Base-by-base conservation (phyloP, 108 stramenopile species). In the Ochromonas danica region DNA sequence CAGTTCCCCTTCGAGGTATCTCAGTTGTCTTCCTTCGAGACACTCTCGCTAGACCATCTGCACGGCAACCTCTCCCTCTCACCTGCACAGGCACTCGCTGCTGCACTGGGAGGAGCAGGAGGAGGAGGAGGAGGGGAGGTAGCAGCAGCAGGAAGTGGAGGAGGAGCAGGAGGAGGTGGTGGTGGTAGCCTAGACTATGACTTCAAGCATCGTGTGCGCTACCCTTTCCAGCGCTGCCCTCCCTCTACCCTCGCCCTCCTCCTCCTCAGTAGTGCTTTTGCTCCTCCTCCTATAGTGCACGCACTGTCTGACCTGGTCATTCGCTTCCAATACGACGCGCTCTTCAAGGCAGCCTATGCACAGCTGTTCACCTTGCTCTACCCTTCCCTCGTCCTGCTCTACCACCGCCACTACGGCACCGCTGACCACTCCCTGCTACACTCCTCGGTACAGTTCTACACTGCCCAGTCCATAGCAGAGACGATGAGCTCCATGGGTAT, bases 101-200 rank as follows among this genome's bases (percentile, higher is more conserved):
- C 6, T 14, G 14, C 6, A 22, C 30, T 22, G 81, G n/a, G 71
- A 71, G 42, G 74, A 28, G 42, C 60, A 77, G 28, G 60, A n/a
- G 61, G 63, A 10, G 65, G 72, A 1, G 61, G 79, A 62, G 2
- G 71, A 33, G 51, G 72, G 14, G 62, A 28, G 14, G 61, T 10
- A 38, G 75, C 61, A 25, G 57, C n/a, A 10, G 28, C 28, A 70
- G 78, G 62, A 33, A n/a, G 78, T 78, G 14, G 78, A 40, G 77
- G 79, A 22, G 31, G 61, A 62, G 79, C 33, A 36, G 36, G 77
- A 38, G 57, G 43, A n/a, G 25, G 61, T 28, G 74, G 51, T 33
- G 14, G 77, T 40, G 79, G 79, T 14, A 31, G 28, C 14, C 39
- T n/a, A n/a, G 40, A 70, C 39, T 40, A 38, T 22, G 36, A 40